phyloP scores from a whole-genome alignment of 73 alveolate species.

The Diophrys appendiculata region DNA sequence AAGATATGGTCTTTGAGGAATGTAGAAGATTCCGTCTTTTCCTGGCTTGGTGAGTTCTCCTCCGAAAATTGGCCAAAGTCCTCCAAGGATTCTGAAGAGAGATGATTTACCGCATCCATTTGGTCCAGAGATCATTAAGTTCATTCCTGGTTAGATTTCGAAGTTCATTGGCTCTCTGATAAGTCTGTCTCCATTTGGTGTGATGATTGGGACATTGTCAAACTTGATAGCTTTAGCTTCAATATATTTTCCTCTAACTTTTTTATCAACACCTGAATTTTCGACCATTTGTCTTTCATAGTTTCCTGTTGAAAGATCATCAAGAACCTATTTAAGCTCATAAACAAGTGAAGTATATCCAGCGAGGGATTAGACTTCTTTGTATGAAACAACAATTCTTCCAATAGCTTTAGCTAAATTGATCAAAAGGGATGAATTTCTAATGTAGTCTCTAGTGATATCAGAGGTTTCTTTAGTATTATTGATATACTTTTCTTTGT shows the following conservation, averaged over 20 bases:
- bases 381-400: slow-evolving; percentile 85
- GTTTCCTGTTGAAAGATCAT: slow-evolving; percentile 77
- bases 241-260: slow-evolving; percentile 33
- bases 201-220: slow-evolving; percentile 81
- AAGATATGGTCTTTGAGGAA: slow-evolving; percentile 94
- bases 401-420: slow-evolving; percentile 95
- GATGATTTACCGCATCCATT: slow-evolving; percentile 95
- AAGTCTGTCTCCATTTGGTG: slow-evolving; percentile 89
- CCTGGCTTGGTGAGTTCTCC: slow-evolving; percentile 85
- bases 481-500: slow-evolving; percentile 65
- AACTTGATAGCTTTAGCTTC: slow-evolving; percentile 63
- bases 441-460: slow-evolving; percentile 87
- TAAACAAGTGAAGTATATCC: slow-evolving; percentile 87
- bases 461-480: slow-evolving; percentile 71
- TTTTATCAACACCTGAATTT: slow-evolving; percentile 35
- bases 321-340: slow-evolving; percentile 78
- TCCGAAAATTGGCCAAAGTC: slow-evolving; percentile 90
- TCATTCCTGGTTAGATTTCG: slow-evolving; percentile 78
- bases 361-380: slow-evolving; percentile 85
- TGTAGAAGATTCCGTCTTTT: slow-evolving; percentile 75
- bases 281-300: slow-evolving; percentile 59
- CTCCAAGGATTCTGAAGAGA: slow-evolving; percentile 93
- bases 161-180: slow-evolving; percentile 69
- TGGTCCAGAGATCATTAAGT: slow-evolving; percentile 88
- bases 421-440: slow-evolving; percentile 88